Percentiles rank a stretch among this genome's conserved stretches.
Conservation (phyloP, 345 rosid genomes). For the Eucalyptus paniculata region DNA sequence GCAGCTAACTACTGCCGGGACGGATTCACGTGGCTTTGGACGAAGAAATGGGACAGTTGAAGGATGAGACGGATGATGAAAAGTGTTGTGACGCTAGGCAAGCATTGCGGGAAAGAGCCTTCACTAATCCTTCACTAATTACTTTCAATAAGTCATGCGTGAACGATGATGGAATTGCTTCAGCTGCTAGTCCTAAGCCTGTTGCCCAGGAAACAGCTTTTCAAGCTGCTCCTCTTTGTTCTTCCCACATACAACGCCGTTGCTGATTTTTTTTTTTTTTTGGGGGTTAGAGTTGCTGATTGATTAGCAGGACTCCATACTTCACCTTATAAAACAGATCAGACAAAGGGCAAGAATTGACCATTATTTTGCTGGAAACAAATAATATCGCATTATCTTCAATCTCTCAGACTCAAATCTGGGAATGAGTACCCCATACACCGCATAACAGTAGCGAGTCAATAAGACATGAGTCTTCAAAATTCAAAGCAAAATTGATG, state of each 20-base stretch:
- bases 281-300: not conserved
- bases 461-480: not conserved
- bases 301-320: not conserved
- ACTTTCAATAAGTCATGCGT: constrained; percentile 47
- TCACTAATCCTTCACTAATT: constrained; percentile 37
- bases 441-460: not conserved
- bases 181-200: constrained; percentile 25
- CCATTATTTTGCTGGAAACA: not conserved
- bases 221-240: constrained; percentile 79
- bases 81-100: constrained; percentile 25
- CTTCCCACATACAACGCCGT: constrained; percentile 37
- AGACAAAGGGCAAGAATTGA: not conserved
- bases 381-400: not conserved
- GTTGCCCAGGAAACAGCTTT: constrained; percentile 79
- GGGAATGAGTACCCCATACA: not conserved
- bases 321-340: not conserved
- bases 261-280: too few species aligned
- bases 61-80: constrained; percentile 13
- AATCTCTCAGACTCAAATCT: not conserved
- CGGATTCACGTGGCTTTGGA: constrained; percentile 62
- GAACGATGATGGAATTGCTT: constrained; percentile 28
- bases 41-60: constrained; percentile 41
- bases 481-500: not conserved
- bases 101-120: constrained; percentile 59
- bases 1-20: not conserved